Evolutionary conservation across 148 eudicot genomes (phyloP), one percentile per base, ranked within the genome.

Genomic region (Rhododendron henanense): DNA sequence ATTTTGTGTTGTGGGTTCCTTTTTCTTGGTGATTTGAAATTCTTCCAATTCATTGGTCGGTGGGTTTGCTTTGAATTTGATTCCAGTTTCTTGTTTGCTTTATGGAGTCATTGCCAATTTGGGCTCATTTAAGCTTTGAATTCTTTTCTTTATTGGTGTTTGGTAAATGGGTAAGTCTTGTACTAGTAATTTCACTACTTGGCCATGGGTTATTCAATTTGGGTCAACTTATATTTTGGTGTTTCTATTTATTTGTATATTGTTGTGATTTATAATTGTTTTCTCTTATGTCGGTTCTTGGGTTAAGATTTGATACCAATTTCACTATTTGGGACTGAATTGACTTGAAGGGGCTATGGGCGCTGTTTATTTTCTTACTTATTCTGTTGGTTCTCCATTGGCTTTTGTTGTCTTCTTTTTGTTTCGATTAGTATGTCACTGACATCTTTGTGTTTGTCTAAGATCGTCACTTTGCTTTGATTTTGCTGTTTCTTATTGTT

Each of bases 361-460:
- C 83, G 33, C 35, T 84, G 57, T 33, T n/a, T 63, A 18, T 23
- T 19, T 31, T 61, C 47, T 25, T 65, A 9, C 48, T 75, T 33
- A 35, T 87, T 83, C 69, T 37, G 1, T 0, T 77, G 57, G 31
- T 37, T 44, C 50, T 33, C 25, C 45, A n/a, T n/a, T 63, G 45
- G 18, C 25, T 35, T 16, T 11, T 78, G 28, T 28, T 48, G 63
- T 86, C 0, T 59, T 57, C 81, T 6, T 50, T 59, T 79, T 65
- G 7, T 39, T 23, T 51, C 35, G 19, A 23, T 76, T 84, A 2
- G 55, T 75, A 47, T 65, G 37, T 50, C 8, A 73, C 65, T 74
- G 81, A 37, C 63, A 88, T 82, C 39, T 57, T 85, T 83, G 23
- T 47, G 55, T 63, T 53, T 85, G 77, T 31, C 71, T 47, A 55